Conservation (phyloP, 768 basidiomycete species). For the Tubosaeta sp. region DNA sequence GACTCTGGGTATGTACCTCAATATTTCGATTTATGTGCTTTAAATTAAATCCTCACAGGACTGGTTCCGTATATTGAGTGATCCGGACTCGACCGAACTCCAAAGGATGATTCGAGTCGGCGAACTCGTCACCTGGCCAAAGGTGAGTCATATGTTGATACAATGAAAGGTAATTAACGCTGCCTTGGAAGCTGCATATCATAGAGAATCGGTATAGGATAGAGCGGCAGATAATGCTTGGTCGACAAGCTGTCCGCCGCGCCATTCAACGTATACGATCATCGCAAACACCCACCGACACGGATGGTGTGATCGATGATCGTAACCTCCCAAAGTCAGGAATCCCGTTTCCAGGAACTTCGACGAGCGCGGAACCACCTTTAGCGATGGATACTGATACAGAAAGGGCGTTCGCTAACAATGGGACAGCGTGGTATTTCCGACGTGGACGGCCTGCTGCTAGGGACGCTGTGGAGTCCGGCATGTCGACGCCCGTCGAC, state of each 20-base stretch:
- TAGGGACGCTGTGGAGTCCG: conserved; percentile 25
- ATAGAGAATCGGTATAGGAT: conserved; percentile 84
- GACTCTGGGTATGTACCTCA: conserved; percentile 51
- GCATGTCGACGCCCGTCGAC: conserved; percentile 31
- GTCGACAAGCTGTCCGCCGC: conserved; percentile 67
- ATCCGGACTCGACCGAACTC: conserved; percentile 77
- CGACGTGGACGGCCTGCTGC: conserved; percentile 41
- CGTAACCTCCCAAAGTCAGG: conserved; percentile 21
- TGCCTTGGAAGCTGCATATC: conserved; percentile 72
- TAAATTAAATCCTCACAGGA: conserved; percentile 44
- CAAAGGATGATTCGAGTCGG: conserved; percentile 86
- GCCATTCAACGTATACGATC: conserved; percentile 39
- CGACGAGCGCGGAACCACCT: conserved; percentile 47
- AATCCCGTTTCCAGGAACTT: conserved; percentile 5
- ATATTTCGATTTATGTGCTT: conserved; percentile 1
- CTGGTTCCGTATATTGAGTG: conserved; percentile 79
- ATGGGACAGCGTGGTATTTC: conserved; percentile 53
- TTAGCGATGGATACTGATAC: conserved; percentile 77
- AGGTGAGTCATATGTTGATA: conserved; percentile 45
- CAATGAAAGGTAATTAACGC: conserved; percentile 7
- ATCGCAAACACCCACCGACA: conserved; percentile 19
- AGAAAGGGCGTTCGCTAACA: conserved; percentile 59
- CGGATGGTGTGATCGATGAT: conserved; percentile 22
- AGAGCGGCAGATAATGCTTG: conserved; percentile 79
- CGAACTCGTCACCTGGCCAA: conserved; percentile 93